phyloP scores from a whole-genome alignment of 192 early-diverging fungal species.

The Backusella australiensis region DNA sequence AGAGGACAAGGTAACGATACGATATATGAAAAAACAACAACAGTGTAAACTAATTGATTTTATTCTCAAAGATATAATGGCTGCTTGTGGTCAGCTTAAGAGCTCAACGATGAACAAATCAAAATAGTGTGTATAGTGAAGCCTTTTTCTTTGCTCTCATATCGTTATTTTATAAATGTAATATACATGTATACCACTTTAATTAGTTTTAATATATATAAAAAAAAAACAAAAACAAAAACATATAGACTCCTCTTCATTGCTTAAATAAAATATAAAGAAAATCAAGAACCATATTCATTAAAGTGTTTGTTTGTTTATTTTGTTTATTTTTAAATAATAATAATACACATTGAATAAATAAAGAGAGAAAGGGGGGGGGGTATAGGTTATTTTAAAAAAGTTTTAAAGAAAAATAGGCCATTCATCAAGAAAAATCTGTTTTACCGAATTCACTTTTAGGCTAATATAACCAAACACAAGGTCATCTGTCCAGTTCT shows the following conservation, averaged over 20 bases:
- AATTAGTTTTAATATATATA: not conserved
- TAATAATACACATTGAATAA: not conserved
- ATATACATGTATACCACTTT: not conserved
- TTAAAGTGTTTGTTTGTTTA: not conserved
- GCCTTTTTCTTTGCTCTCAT: not conserved
- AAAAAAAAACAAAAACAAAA: too few species aligned
- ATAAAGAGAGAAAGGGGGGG: not conserved
- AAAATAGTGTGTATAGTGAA: not conserved
- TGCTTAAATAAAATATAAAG: not conserved
- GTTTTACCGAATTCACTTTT: not conserved
- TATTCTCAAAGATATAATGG: slow-evolving; percentile 63
- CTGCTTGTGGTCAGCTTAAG: slow-evolving; percentile 73
- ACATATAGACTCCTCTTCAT: not conserved
- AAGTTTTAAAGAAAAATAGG: not conserved
- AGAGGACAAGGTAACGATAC: slow-evolving; percentile 43
- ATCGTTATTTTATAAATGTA: not conserved
- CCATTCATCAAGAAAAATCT: not conserved
- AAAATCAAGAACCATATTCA: not conserved
- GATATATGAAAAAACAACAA: not conserved
- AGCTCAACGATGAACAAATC: slow-evolving; percentile 9
- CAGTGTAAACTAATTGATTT: not conserved
- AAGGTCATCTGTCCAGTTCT: not conserved
- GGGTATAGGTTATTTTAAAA: not conserved
- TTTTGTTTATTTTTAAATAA: not conserved
- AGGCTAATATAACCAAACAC: not conserved